Conservation (phyloP, 75 land plant genomes). For the Gnetum montanum region DNA sequence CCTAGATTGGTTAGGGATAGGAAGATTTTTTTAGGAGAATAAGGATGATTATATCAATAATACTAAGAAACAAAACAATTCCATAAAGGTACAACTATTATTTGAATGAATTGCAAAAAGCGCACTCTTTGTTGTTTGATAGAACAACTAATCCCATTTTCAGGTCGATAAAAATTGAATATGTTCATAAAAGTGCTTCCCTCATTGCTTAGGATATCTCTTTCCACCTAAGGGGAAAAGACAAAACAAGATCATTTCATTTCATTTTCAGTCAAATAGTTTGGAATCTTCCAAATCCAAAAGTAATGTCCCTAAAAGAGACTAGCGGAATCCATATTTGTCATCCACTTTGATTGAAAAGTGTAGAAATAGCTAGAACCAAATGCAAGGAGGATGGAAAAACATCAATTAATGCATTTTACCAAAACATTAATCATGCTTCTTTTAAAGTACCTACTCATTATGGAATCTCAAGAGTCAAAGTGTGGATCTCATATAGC, state of each 20-base stretch:
- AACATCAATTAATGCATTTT: too few species aligned
- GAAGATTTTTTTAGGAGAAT: neutral
- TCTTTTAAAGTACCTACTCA: neutral
- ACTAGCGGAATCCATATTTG: too few species aligned
- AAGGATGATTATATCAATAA: neutral
- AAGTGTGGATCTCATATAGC: neutral
- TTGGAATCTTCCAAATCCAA: neutral
- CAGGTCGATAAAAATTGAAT: conserved; percentile 14
- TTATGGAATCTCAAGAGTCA: neutral
- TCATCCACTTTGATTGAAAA: too few species aligned
- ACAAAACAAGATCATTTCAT: neutral
- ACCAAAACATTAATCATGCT: too few species aligned
- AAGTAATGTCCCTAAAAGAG: too few species aligned
- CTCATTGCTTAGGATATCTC: conserved; percentile 13
- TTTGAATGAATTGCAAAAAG: conserved; percentile 2
- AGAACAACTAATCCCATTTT: conserved; percentile 19
- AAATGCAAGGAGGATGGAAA: too few species aligned
- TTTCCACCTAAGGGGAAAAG: neutral
- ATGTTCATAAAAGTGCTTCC: conserved; percentile 11
- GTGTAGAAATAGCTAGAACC: too few species aligned
- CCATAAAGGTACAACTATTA: conserved; percentile 2
- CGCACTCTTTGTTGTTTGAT: conserved; percentile 11
- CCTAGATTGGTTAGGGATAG: too few species aligned
- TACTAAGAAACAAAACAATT: neutral
- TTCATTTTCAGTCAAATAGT: neutral